Evolutionary conservation across 2,329 filamentous ascomycete genomes (phyloP), one percentile per base, ranked within the genome.

Genomic region (Paracoccidioides brasiliensis): DNA sequence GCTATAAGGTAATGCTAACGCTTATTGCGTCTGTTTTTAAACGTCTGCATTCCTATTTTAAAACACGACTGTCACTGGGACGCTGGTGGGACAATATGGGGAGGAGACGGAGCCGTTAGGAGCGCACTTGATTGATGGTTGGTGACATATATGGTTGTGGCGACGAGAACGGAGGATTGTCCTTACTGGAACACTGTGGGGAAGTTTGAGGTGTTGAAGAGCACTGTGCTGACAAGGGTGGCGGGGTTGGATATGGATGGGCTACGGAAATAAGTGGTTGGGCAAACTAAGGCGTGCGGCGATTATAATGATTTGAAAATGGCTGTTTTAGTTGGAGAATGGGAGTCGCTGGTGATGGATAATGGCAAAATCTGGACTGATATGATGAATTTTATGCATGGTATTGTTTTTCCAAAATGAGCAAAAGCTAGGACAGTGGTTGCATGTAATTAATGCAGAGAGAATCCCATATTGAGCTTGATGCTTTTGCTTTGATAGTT

Each of bases 71-170:
- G 43, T 5, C 22, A 9, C 43, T 4, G 41, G 51, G 15, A 28
- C 52, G 8, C 51, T 55, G 8, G 7, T 33, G 12, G 46, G 43
- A 3, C 33, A 38, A 15, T 55, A 53, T 48, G 33, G 28, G 28
- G n/a, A 49, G 14, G 56, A 57, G 55, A 22, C 9, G 14, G 56
- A 57, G 12, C 56, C 56, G 10, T 40, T 57, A 53, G 35, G 53
- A 33, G 53, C 42, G 7, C 55, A 53, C 38, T 44, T 57, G 14
- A 37, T 55, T 43, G 56, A 57, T 57, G 54, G 41, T 48, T 57
- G 15, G 56, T 48, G 4, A 28, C 14, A 9, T 41, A 48, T 37
- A 32, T 57, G 22, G 33, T 42, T 5, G 45, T 35, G 1, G 41
- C 48, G 9, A 48, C 56, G 3, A 53, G 51, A n/a, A 15, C 10